Evolutionary conservation across 2,329 filamentous ascomycete species (phyloP).

Genomic region (Sporothrix variecibatus): DNA sequence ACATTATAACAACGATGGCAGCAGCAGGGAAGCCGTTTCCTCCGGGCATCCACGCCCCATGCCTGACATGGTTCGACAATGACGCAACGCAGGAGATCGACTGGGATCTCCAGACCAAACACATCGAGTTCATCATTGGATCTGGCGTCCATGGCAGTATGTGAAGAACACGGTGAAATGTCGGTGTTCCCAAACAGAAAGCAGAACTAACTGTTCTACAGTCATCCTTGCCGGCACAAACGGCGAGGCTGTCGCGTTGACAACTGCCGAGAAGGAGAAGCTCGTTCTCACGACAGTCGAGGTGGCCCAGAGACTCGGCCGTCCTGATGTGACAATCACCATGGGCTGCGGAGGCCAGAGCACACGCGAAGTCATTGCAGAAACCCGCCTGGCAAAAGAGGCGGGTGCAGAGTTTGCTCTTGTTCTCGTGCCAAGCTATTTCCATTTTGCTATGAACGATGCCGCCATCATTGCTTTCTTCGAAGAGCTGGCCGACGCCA

Average conservation of each 20-base stretch:
- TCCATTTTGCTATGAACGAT: conserved; percentile 63
- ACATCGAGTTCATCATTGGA: conserved; percentile 54
- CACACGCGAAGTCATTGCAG: conserved; percentile 65
- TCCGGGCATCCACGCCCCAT: conserved; percentile 57
- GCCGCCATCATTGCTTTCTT: conserved; percentile 65
- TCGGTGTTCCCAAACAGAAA: not conserved
- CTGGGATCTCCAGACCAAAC: conserved; percentile 55
- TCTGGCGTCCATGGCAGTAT: conserved; percentile 52
- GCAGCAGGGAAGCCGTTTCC: conserved; percentile 35
- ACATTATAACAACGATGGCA: not conserved
- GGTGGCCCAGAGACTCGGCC: conserved; percentile 42
- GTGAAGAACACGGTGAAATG: not conserved
- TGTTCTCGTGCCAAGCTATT: conserved; percentile 69
- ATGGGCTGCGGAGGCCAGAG: conserved; percentile 69
- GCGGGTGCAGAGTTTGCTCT: conserved; percentile 69
- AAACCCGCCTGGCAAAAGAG: conserved; percentile 62
- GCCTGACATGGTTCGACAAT: conserved; percentile 56
- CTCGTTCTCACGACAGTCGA: conserved; percentile 65
- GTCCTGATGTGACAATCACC: conserved; percentile 62
- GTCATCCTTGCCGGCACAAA: conserved; percentile 72
- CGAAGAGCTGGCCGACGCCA: conserved; percentile 60
- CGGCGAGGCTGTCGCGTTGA: conserved; percentile 71
- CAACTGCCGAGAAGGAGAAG: conserved; percentile 61
- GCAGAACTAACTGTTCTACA: not conserved
- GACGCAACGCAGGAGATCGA: conserved; percentile 54